Evolutionary conservation across 768 basidiomycete species (phyloP).

Genomic region (Xanthoconium stramineum): DNA sequence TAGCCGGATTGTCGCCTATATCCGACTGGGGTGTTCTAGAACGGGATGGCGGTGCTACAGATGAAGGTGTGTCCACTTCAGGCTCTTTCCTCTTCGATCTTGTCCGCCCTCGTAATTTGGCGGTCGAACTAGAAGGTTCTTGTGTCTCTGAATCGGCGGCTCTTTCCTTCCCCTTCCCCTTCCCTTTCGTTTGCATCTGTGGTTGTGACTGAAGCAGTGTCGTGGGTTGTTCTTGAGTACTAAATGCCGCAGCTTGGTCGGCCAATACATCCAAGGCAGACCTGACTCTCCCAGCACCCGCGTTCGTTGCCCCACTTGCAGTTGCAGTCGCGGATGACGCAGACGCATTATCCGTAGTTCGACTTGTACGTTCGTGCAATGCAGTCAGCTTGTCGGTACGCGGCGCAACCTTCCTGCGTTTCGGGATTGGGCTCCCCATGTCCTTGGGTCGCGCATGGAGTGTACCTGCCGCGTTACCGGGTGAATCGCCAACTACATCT

Average conservation of each 20-base stretch:
- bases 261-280: conserved; percentile 72
- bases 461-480: conserved; percentile 17
- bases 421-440: conserved; percentile 37
- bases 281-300: conserved; percentile 30
- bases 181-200: conserved; percentile 10
- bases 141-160: not conserved
- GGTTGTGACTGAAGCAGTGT: not conserved
- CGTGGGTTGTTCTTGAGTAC: conserved; percentile 32
- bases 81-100: conserved; percentile 7
- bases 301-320: not conserved
- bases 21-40: conserved; percentile 19
- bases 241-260: conserved; percentile 63
- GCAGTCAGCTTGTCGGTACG: conserved; percentile 10
- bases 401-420: conserved; percentile 32
- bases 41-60: conserved; percentile 7
- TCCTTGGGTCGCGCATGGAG: conserved; percentile 28
- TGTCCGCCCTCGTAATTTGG: conserved; percentile 9
- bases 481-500: conserved; percentile 21
- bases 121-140: not conserved
- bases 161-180: conserved; percentile 18
- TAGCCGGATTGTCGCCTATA: not conserved
- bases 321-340: not conserved
- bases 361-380: conserved; percentile 2
- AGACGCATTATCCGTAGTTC: not conserved
- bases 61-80: conserved; percentile 3